phyloP scores from a whole-genome alignment of 257 asterid genomes.

The Catharanthus roseus region DNA sequence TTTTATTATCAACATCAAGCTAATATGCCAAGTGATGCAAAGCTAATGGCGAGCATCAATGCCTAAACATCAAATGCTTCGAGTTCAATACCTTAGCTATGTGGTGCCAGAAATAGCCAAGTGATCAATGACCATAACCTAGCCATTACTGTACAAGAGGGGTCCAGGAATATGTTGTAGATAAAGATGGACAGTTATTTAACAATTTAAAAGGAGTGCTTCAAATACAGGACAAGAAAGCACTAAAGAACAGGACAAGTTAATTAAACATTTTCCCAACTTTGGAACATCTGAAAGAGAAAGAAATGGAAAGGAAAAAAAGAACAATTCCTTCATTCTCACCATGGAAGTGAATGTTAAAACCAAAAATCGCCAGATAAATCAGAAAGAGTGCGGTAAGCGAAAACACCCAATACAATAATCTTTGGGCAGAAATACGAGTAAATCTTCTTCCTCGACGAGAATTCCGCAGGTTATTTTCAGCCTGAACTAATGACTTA shows the following conservation, averaged over 20 bases:
- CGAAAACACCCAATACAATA: slow-evolving; percentile 48
- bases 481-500: slow-evolving; percentile 39
- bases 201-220: neutral
- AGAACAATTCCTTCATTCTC: slow-evolving; percentile 11
- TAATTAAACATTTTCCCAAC: neutral
- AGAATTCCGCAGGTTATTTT: slow-evolving; percentile 28
- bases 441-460: slow-evolving; percentile 56
- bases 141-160: neutral
- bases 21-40: neutral
- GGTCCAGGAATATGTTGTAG: neutral
- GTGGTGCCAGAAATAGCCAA: neutral
- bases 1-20: neutral
- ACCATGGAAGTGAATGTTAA: slow-evolving; percentile 71
- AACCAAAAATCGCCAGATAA: slow-evolving; percentile 53
- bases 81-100: neutral
- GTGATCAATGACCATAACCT: neutral
- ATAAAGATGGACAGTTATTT: neutral
- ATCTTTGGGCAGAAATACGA: slow-evolving; percentile 40
- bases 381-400: slow-evolving; percentile 49
- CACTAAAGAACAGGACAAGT: neutral
- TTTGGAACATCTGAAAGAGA: neutral
- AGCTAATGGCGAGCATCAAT: neutral
- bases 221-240: neutral
- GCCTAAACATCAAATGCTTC: neutral
- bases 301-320: neutral